phyloP scores from a whole-genome alignment of 495 filamentous ascomycete genomes.

The Hypoxylon crocopeplum region DNA sequence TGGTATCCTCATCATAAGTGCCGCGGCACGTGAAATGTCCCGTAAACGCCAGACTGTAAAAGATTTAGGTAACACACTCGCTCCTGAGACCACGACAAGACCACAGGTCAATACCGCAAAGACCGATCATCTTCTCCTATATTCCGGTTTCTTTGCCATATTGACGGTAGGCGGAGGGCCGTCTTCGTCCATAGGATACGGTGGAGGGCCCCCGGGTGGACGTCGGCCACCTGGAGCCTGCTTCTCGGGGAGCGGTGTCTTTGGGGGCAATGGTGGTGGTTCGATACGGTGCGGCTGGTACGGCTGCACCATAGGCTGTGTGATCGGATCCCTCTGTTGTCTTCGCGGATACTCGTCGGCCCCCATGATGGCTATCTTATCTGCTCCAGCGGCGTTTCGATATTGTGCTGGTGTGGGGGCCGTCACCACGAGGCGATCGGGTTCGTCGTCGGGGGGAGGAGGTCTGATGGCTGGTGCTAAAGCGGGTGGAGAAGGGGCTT shows the following conservation, averaged over 20 bases:
- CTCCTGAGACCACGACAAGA: neutral
- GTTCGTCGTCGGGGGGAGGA: conserved; percentile 48
- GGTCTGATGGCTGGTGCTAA: conserved; percentile 22
- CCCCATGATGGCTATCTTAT: conserved; percentile 67
- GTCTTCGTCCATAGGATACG: conserved; percentile 84
- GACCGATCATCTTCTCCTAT: conserved; percentile 56
- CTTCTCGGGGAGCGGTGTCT: conserved; percentile 74
- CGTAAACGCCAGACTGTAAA: conserved; percentile 14
- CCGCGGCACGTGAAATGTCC: conserved; percentile 12
- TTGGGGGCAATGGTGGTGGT: conserved; percentile 83
- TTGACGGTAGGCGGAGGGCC: conserved; percentile 84
- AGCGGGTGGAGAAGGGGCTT: conserved; percentile 43
- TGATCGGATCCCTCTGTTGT: conserved; percentile 36
- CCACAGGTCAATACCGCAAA: neutral
- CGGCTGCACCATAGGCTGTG: conserved; percentile 50
- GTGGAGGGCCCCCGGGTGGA: conserved; percentile 53
- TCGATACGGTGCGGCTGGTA: conserved; percentile 55
- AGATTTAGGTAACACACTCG: neutral
- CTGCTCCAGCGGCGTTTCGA: conserved; percentile 52
- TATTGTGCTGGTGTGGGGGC: conserved; percentile 62
- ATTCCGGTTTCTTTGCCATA: conserved; percentile 84
- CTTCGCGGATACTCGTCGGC: conserved; percentile 64
- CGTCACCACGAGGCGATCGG: conserved; percentile 55
- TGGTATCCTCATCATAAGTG: conserved; percentile 34
- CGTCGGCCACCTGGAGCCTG: conserved; percentile 28